These are phyloP conservation scores for Murraya paniculata DNA, from an alignment of 345 rosid species.

Conservation along the genomic window DNA sequence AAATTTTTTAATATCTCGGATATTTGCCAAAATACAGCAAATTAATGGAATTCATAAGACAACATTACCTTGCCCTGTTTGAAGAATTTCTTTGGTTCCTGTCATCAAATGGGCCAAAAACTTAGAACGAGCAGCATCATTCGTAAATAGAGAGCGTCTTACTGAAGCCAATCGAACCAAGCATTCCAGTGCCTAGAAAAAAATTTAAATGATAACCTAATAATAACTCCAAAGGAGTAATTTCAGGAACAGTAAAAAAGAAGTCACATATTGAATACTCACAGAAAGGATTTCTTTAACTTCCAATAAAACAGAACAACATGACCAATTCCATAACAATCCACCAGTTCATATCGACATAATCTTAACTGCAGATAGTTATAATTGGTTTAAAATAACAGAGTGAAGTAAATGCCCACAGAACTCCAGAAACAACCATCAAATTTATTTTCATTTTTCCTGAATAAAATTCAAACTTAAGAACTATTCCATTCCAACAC, in stretches of 20 bases:
- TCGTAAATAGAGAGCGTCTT: constrained; percentile 84
- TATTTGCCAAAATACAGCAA: not conserved
- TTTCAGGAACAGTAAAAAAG: not conserved
- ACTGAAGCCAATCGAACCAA: constrained; percentile 97
- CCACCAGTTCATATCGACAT: not conserved
- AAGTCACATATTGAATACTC: not conserved
- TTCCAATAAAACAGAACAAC: not conserved
- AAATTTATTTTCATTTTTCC: not conserved
- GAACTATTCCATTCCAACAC: not conserved
- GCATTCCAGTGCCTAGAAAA: constrained; percentile 89
- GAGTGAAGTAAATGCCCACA: not conserved
- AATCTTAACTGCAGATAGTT: not conserved
- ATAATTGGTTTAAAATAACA: constrained; percentile 10
- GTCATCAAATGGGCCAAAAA: constrained; percentile 95
- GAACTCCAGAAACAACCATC: not conserved
- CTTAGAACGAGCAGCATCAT: constrained; percentile 80
- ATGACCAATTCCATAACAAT: not conserved
- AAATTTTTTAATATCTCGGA: not conserved
- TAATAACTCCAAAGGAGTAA: not conserved
- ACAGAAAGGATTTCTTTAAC: constrained; percentile 1
- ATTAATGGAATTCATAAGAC: not conserved
- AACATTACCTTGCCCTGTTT: constrained; percentile 75
- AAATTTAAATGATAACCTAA: constrained; percentile 12
- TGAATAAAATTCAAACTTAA: not conserved
- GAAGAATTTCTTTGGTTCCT: constrained; percentile 92